Evolutionary conservation across 108 stramenopile genomes (phyloP).

Genomic region (Cyclotella cryptica): DNA sequence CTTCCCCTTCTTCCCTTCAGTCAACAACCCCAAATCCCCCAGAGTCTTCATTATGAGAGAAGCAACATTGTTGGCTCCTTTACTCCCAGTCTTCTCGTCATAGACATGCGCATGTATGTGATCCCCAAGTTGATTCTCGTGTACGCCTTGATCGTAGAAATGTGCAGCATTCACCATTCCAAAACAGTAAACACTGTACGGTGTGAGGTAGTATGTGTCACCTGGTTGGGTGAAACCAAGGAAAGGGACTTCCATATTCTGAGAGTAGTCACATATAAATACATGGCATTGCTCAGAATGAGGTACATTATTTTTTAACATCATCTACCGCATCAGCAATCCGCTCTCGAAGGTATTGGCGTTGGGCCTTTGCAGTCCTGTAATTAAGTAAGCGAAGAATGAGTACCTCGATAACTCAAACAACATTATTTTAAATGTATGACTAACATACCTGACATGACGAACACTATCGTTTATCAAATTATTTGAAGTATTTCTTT

Average conservation of each 20-base stretch:
- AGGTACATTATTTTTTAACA: too few species aligned
- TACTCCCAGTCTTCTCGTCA: not conserved
- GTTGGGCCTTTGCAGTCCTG: too few species aligned
- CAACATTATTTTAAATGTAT: too few species aligned
- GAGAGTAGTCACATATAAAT: not conserved
- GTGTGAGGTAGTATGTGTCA: constrained; percentile 2
- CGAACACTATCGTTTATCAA: too few species aligned
- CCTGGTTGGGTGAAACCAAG: not conserved
- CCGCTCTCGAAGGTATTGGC: too few species aligned
- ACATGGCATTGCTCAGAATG: too few species aligned
- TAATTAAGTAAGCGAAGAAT: too few species aligned
- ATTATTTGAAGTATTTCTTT: too few species aligned
- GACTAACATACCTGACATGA: too few species aligned
- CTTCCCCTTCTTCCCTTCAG: not conserved
- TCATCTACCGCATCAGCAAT: too few species aligned
- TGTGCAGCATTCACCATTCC: not conserved
- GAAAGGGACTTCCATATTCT: constrained; percentile 4
- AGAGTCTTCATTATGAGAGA: not conserved
- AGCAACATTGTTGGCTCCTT: constrained; percentile 2
- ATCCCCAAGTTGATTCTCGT: not conserved
- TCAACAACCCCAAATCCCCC: not conserved
- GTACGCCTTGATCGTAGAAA: not conserved
- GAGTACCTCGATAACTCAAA: too few species aligned
- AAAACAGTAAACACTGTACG: not conserved
- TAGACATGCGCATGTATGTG: not conserved